A percentile compares a stretch with the other conserved stretches of the same genome.
Conservation (phyloP, 805 yeast genomes). For the Candida vaughaniae region DNA sequence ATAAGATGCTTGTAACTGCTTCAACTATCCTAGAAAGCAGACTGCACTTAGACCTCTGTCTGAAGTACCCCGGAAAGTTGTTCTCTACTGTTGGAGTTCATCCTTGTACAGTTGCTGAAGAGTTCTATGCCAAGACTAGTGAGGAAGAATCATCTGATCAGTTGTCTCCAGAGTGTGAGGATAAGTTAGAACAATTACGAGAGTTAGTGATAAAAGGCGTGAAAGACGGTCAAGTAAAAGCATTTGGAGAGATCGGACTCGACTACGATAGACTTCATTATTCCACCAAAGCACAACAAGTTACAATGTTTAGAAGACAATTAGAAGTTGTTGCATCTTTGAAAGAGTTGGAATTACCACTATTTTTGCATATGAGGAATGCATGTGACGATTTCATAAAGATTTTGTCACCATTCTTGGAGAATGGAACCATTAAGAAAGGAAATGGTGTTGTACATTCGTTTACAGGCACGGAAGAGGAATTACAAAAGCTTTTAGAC, state of each 20-base stretch:
- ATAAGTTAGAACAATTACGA: constrained; percentile 50
- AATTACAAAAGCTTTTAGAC: constrained; percentile 54
- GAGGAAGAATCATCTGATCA: constrained; percentile 34
- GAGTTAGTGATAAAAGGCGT: constrained; percentile 49
- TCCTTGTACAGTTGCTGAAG: constrained; percentile 75
- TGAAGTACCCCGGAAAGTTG: constrained; percentile 25
- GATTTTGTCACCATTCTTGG: constrained; percentile 61
- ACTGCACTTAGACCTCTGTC: constrained; percentile 58
- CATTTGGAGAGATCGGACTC: constrained; percentile 94
- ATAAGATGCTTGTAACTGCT: constrained; percentile 77
- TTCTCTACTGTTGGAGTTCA: constrained; percentile 90
- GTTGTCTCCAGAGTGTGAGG: constrained; percentile 22
- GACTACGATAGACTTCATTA: constrained; percentile 89
- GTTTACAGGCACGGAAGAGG: constrained; percentile 79
- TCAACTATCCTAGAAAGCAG: constrained; percentile 68
- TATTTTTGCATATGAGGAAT: constrained; percentile 87
- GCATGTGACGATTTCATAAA: constrained; percentile 76
- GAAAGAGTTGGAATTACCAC: constrained; percentile 55
- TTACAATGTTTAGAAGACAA: constrained; percentile 67
- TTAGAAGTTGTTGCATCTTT: constrained; percentile 55
- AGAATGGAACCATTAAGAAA: constrained; percentile 34
- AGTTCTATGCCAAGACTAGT: constrained; percentile 29
- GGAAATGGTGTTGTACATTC: constrained; percentile 90
- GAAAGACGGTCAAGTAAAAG: constrained; percentile 55
- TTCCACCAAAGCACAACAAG: constrained; percentile 67